These are phyloP conservation scores for Lycium barbarum DNA, from an alignment of 257 asterid genomes.

Conservation along the genomic window DNA sequence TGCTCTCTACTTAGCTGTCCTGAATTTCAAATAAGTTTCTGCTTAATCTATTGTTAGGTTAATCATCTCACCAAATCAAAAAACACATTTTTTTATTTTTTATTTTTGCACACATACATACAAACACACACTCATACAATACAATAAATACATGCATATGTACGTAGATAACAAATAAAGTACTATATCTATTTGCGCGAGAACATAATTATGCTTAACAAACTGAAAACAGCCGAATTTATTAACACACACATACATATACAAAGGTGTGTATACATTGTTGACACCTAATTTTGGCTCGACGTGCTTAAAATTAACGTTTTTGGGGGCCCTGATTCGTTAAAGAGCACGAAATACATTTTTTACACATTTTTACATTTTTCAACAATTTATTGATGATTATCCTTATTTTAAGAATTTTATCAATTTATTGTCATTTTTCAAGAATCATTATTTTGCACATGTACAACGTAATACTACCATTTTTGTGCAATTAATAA, in stretches of 20 bases:
- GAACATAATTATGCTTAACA: background rate
- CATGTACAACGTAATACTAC: too few species aligned
- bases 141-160: background rate
- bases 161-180: background rate
- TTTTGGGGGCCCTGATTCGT: too few species aligned
- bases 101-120: background rate
- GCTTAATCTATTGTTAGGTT: background rate
- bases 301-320: too few species aligned
- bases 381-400: too few species aligned
- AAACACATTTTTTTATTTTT: background rate
- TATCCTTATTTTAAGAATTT: too few species aligned
- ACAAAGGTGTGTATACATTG: background rate
- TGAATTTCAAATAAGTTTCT: slow-evolving; percentile 39
- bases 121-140: background rate
- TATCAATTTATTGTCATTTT: too few species aligned
- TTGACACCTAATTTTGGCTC: too few species aligned
- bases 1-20: slow-evolving; percentile 98
- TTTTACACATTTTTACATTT: too few species aligned
- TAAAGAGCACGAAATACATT: too few species aligned
- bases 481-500: too few species aligned
- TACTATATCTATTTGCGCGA: background rate
- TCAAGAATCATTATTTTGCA: too few species aligned
- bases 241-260: too few species aligned
- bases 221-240: background rate
- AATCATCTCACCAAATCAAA: slow-evolving; percentile 20